phyloP scores from a whole-genome alignment of 2,329 filamentous ascomycete species.

The Sporothrix curviconia region DNA sequence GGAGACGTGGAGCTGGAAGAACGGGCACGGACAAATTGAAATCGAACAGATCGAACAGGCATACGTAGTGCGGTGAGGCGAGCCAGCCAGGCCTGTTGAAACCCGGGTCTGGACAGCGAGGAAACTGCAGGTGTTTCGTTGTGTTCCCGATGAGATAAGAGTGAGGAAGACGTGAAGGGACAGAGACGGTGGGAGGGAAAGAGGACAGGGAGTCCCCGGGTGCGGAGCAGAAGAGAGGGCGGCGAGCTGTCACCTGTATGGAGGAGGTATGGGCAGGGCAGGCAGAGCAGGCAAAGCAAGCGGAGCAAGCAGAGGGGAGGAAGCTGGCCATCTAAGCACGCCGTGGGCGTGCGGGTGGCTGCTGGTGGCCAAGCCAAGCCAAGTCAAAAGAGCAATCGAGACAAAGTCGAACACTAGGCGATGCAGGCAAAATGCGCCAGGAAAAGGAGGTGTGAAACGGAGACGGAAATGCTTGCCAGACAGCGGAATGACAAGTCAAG shows the following conservation, averaged over 20 bases:
- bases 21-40: not conserved
- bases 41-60: no score
- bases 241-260: not conserved
- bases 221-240: not conserved
- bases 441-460: not conserved
- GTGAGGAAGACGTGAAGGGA: not conserved
- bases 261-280: not conserved
- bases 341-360: no score
- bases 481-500: not conserved
- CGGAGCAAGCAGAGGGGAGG: not conserved
- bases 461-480: not conserved
- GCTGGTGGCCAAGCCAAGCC: not conserved
- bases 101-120: not conserved
- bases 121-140: not conserved
- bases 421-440: not conserved
- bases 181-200: not conserved
- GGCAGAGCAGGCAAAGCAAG: not conserved
- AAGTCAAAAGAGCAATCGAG: not conserved
- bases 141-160: not conserved
- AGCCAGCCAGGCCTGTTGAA: not conserved
- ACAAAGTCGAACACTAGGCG: not conserved
- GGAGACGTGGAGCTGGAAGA: not conserved
- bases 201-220: not conserved
- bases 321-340: no score
- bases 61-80: not conserved